These are phyloP conservation scores for Rhizophlyctis rosea DNA, from an alignment of 192 early-diverging fungal species.

Conservation along the genomic window DNA sequence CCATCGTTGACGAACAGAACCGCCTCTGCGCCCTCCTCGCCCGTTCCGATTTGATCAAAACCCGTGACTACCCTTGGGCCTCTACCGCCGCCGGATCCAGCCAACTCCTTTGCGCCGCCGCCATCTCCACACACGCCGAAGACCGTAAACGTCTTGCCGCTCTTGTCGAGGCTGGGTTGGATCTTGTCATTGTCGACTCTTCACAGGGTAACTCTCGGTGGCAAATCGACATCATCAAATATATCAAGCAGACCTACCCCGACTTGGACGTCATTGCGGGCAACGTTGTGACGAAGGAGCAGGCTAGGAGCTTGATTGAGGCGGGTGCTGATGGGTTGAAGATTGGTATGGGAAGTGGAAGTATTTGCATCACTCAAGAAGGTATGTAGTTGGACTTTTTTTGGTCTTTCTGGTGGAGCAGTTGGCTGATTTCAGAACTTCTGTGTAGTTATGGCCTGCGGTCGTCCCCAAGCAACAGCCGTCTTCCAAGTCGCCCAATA, in stretches of 20 bases:
- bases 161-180: slow-evolving; percentile 92
- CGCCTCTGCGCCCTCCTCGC: slow-evolving; percentile 87
- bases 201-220: slow-evolving; percentile 91
- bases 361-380: slow-evolving; percentile 98
- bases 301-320: slow-evolving; percentile 84
- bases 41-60: slow-evolving; percentile 95
- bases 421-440: no score
- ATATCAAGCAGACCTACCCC: slow-evolving; percentile 83
- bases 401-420: no score
- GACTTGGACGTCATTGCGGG: slow-evolving; percentile 89
- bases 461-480: slow-evolving; percentile 95
- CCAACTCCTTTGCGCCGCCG: slow-evolving; percentile 92
- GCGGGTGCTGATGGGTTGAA: slow-evolving; percentile 94
- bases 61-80: slow-evolving; percentile 91
- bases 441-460: slow-evolving; percentile 81
- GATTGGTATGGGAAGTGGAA: slow-evolving; percentile 96
- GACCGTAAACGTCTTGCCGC: slow-evolving; percentile 79
- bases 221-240: slow-evolving; percentile 95
- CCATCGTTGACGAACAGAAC: slow-evolving; percentile 81
- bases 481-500: slow-evolving; percentile 96
- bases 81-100: slow-evolving; percentile 76
- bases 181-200: slow-evolving; percentile 95
- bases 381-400: slow-evolving; percentile 45
- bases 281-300: slow-evolving; percentile 96
- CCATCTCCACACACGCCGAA: slow-evolving; percentile 86